A percentile compares a stretch with the other conserved stretches of the same genome.
phyloP scores from a whole-genome alignment of 768 basidiomycete species.

The Tulasnella sp. region DNA sequence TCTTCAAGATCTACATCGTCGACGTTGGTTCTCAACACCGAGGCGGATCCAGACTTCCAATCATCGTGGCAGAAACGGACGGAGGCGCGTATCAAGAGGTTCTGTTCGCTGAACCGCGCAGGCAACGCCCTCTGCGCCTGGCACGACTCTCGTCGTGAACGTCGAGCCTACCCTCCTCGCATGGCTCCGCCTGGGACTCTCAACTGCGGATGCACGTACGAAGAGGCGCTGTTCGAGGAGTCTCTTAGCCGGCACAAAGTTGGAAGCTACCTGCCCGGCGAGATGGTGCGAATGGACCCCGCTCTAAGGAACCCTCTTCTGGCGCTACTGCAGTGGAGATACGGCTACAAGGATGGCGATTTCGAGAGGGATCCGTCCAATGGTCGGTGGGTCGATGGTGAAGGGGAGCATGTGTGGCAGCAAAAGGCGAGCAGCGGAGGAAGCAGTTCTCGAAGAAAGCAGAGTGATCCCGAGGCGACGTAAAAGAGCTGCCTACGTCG shows the following conservation, averaged over 20 bases:
- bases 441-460: constrained; percentile 12
- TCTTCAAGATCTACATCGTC: not conserved
- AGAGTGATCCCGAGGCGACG: constrained; percentile 11
- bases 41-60: constrained; percentile 36
- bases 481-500: not conserved
- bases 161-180: constrained; percentile 66
- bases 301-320: constrained; percentile 74
- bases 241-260: constrained; percentile 69
- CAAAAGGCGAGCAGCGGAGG: constrained; percentile 11
- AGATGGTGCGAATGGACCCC: constrained; percentile 82
- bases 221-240: constrained; percentile 82
- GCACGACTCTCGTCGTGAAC: constrained; percentile 83
- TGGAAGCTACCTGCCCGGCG: constrained; percentile 76
- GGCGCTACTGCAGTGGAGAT: constrained; percentile 60
- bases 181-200: constrained; percentile 70
- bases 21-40: not conserved
- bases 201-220: constrained; percentile 80
- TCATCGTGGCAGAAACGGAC: constrained; percentile 65
- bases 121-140: constrained; percentile 85
- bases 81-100: constrained; percentile 57
- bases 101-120: constrained; percentile 77
- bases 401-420: constrained; percentile 40
- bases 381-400: constrained; percentile 60
- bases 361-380: constrained; percentile 64
- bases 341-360: constrained; percentile 75